A percentile compares a stretch with the other conserved stretches of the same genome.
These are phyloP conservation scores for Metschnikowia dekortorum DNA, from an alignment of 805 yeast species.

Conservation along the genomic window DNA sequence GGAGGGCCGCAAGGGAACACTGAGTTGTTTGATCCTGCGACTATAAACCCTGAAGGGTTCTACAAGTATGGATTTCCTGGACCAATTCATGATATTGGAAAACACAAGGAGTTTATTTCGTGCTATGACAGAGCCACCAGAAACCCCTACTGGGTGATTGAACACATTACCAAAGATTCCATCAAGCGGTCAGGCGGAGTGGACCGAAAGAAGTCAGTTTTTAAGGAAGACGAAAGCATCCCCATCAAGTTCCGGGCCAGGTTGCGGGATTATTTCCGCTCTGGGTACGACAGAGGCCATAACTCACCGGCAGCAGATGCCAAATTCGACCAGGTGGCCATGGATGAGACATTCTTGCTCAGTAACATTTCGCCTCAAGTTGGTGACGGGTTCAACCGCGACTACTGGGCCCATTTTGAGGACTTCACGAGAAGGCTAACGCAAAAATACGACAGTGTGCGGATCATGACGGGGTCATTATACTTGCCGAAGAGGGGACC, in stretches of 20 bases:
- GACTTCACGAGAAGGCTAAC: conserved; percentile 80
- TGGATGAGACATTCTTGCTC: conserved; percentile 89
- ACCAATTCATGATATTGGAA: conserved; percentile 80
- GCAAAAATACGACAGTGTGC: conserved; percentile 62
- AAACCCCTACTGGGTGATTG: conserved; percentile 87
- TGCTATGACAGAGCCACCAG: conserved; percentile 81
- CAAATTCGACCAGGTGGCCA: conserved; percentile 80
- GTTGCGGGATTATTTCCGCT: conserved; percentile 82
- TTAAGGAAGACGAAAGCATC: conserved; percentile 79
- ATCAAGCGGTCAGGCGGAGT: conserved; percentile 48
- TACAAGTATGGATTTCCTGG: conserved; percentile 95
- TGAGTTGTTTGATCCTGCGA: conserved; percentile 25
- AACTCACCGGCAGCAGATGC: conserved; percentile 98
- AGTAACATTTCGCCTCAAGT: conserved; percentile 96
- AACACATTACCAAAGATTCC: conserved; percentile 78
- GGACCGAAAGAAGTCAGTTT: conserved; percentile 76
- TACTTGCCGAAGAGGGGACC: conserved; percentile 75
- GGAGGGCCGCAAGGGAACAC: conserved; percentile 1
- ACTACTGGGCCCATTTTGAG: conserved; percentile 96
- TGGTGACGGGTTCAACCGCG: conserved; percentile 95
- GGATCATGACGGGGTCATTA: conserved; percentile 91
- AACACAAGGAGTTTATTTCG: conserved; percentile 71
- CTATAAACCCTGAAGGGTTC: conserved; percentile 70
- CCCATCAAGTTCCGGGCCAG: conserved; percentile 74
- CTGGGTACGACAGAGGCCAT: conserved; percentile 96